These are phyloP conservation scores for Pulveroboletus sp. DNA, from an alignment of 768 basidiomycete genomes.

Conservation along the genomic window DNA sequence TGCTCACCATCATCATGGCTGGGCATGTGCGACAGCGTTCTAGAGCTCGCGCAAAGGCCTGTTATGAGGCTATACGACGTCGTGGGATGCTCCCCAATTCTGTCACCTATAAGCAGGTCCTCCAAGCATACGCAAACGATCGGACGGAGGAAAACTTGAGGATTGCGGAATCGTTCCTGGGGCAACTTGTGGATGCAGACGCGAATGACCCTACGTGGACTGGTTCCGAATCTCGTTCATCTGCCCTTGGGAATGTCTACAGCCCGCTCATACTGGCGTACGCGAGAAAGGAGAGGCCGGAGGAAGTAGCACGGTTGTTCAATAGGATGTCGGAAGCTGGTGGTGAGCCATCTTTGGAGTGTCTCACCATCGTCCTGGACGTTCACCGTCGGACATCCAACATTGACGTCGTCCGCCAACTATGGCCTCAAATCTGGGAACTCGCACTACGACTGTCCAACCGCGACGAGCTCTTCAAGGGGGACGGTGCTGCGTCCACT, in stretches of 20 bases:
- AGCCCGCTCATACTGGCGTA: slow-evolving; percentile 57
- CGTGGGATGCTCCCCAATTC: slow-evolving; percentile 64
- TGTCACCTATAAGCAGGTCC: slow-evolving; percentile 62
- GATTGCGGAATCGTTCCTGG: slow-evolving; percentile 64
- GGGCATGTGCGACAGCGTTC: slow-evolving; percentile 60
- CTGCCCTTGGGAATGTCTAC: slow-evolving; percentile 52
- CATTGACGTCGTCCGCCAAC: slow-evolving; percentile 45
- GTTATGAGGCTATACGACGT: slow-evolving; percentile 67
- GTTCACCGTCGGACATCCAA: slow-evolving; percentile 61
- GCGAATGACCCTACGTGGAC: slow-evolving; percentile 36
- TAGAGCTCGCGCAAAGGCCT: slow-evolving; percentile 48
- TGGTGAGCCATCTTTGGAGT: slow-evolving; percentile 52
- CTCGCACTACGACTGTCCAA: slow-evolving; percentile 45
- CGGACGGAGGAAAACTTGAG: slow-evolving; percentile 45
- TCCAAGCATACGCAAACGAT: slow-evolving; percentile 56
- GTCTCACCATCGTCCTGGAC: slow-evolving; percentile 64
- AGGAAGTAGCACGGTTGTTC: slow-evolving; percentile 55
- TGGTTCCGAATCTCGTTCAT: slow-evolving; percentile 35
- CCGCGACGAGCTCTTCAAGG: slow-evolving; percentile 31
- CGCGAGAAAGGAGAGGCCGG: slow-evolving; percentile 37
- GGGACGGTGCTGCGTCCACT: slow-evolving; percentile 6
- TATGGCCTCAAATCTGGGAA: slow-evolving; percentile 69
- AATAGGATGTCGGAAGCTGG: slow-evolving; percentile 50
- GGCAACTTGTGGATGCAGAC: slow-evolving; percentile 40
- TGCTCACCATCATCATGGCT: slow-evolving; percentile 71